Percentiles rank a stretch among this genome's conserved stretches.
Conservation (phyloP, 192 early-diverging fungal genomes). For the Backusella tuberculispora region DNA sequence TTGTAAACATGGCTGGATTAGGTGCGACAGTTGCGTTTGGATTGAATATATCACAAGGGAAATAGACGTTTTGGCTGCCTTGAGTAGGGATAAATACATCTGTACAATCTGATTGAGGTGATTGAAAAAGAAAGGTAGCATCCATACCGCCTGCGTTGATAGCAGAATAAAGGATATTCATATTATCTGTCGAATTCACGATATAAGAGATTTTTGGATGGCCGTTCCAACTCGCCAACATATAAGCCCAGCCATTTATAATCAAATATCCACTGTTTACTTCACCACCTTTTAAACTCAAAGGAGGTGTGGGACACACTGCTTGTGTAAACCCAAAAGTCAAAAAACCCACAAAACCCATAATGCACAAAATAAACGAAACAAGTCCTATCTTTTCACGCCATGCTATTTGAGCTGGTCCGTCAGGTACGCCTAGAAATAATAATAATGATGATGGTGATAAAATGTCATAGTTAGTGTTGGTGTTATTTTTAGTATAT, state of each 20-base stretch:
- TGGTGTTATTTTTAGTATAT: neutral
- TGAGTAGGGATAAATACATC: slow-evolving; percentile 27
- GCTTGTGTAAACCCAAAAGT: slow-evolving; percentile 82
- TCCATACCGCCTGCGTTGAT: slow-evolving; percentile 69
- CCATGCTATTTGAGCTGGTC: slow-evolving; percentile 76
- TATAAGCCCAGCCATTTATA: slow-evolving; percentile 67
- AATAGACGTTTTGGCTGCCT: slow-evolving; percentile 21
- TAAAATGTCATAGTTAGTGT: no score
- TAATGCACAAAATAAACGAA: slow-evolving; percentile 74
- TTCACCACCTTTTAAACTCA: slow-evolving; percentile 41
- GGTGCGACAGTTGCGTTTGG: slow-evolving; percentile 30
- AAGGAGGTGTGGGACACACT: slow-evolving; percentile 52
- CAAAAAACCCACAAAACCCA: slow-evolving; percentile 77
- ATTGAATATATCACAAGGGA: slow-evolving; percentile 41
- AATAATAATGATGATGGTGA: neutral
- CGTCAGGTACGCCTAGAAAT: slow-evolving; percentile 26
- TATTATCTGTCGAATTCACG: slow-evolving; percentile 19
- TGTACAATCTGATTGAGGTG: slow-evolving; percentile 40
- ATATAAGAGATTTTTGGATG: slow-evolving; percentile 31
- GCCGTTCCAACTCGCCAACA: slow-evolving; percentile 47
- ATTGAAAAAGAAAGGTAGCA: slow-evolving; percentile 66
- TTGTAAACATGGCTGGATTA: slow-evolving; percentile 26
- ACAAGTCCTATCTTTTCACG: slow-evolving; percentile 92
- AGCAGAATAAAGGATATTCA: slow-evolving; percentile 56
- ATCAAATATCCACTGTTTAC: slow-evolving; percentile 49